Evolutionary conservation across 1,284 basidiomycete species (phyloP).

Genomic region (Gomphus bonarii): DNA sequence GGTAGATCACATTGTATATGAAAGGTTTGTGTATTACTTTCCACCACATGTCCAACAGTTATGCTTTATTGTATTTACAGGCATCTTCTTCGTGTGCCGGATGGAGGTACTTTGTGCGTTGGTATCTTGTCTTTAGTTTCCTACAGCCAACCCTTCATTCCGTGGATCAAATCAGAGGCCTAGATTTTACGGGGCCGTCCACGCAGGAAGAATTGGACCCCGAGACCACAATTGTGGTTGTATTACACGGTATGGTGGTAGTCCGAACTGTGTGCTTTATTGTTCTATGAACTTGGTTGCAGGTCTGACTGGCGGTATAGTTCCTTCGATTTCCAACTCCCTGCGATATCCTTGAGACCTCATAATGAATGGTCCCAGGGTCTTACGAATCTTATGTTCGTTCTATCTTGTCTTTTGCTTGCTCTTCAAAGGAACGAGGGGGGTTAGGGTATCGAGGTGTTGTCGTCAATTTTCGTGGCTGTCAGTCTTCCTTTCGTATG

Average conservation of each 20-base stretch:
- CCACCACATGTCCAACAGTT: background rate
- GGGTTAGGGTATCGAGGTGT: constrained; percentile 83
- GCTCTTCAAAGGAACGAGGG: constrained; percentile 56
- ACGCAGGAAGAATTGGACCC: constrained; percentile 41
- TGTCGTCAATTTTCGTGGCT: constrained; percentile 89
- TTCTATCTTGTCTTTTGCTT: constrained; percentile 64
- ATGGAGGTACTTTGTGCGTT: constrained; percentile 58
- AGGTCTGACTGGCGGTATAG: constrained; percentile 62
- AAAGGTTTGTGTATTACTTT: constrained; percentile 36
- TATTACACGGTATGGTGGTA: constrained; percentile 53
- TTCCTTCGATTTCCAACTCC: background rate
- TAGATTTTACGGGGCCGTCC: constrained; percentile 58
- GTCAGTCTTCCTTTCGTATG: constrained; percentile 33
- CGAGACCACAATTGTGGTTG: constrained; percentile 73
- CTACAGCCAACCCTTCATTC: constrained; percentile 1
- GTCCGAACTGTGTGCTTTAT: background rate
- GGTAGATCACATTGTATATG: constrained; percentile 58
- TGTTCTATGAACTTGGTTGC: background rate
- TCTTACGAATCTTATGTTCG: constrained; percentile 86
- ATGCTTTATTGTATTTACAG: constrained; percentile 23
- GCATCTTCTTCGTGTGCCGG: constrained; percentile 47
- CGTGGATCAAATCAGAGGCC: constrained; percentile 38
- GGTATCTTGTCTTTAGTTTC: background rate
- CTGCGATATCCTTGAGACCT: background rate
- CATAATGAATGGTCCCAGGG: constrained; percentile 31